Conservation (phyloP, 2,329 filamentous ascomycete species). For the Byssoonygena ceratinophila region DNA sequence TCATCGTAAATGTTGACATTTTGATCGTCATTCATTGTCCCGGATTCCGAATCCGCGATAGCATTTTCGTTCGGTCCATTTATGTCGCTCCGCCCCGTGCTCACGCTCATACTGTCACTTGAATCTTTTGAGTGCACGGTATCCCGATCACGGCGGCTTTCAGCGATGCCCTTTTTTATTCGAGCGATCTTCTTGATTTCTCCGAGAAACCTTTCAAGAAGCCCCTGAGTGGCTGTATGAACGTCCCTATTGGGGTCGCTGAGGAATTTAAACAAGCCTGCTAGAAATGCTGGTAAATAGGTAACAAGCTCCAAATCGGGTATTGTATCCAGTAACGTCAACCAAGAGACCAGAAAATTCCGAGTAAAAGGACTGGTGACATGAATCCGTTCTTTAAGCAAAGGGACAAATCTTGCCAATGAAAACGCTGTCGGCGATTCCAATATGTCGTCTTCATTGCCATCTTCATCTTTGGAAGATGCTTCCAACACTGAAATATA, state of each 20-base stretch:
- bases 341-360: slow-evolving; percentile 92
- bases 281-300: slow-evolving; percentile 83
- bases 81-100: slow-evolving; percentile 38
- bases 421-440: slow-evolving; percentile 82
- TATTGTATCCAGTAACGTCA: slow-evolving; percentile 87
- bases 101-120: slow-evolving; percentile 54
- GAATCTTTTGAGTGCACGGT: slow-evolving; percentile 60
- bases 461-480: slow-evolving; percentile 39
- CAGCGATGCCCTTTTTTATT: slow-evolving; percentile 82
- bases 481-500: slow-evolving; percentile 82
- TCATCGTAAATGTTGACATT: slow-evolving; percentile 65
- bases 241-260: slow-evolving; percentile 87
- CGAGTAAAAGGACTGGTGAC: slow-evolving; percentile 91
- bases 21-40: slow-evolving; percentile 46
- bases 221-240: slow-evolving; percentile 81
- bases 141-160: slow-evolving; percentile 62
- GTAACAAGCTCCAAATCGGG: slow-evolving; percentile 91
- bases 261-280: slow-evolving; percentile 79
- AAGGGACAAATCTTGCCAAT: slow-evolving; percentile 76
- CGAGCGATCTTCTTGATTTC: slow-evolving; percentile 92
- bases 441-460: slow-evolving; percentile 25
- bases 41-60: slow-evolving; percentile 39
- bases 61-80: slow-evolving; percentile 46
- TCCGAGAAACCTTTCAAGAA: slow-evolving; percentile 76
- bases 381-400: slow-evolving; percentile 86